Base-by-base conservation (phyloP, 2,329 filamentous ascomycete genomes). In the Aspergillus clavatus region DNA sequence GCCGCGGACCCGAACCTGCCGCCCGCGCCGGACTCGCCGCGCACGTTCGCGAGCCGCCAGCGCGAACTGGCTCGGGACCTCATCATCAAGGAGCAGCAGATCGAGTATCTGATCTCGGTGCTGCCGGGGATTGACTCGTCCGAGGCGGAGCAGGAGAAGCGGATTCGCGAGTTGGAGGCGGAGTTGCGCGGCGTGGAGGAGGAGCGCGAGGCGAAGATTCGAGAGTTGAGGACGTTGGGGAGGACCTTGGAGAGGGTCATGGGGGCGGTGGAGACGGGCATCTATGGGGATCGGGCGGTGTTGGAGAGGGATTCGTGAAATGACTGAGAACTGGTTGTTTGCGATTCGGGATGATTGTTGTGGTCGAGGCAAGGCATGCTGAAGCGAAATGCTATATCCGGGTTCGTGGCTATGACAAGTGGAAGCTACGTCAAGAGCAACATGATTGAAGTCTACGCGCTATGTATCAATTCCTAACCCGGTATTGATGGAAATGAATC, bases 1-100 rank as follows among this genome's bases (percentile, higher is more conserved):
- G 8, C 23, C 37, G 45, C 38, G 4, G 58, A 65, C 29, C 57
- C 62, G 18, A 59, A 52, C 8, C 61, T 60, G 8, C 62, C 64
- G 1, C 65, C 67, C 1, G 58, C 57, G 5, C 72, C 72, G 1
- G 71, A 73, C 48, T 61, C 68, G 0, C 66, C 70, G 6, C 53
- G 59, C 28, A 65, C 63, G 11, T 75, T 76, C 47, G 64, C 67
- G 0, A 61, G 61, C 18, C 66, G 72, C 5, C 72, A 74, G 58
- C 60, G 66, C 8, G 73, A 76, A 48, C 54, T 76, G 5, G 72
- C 72, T n/a, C 64, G 71, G 3, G 73, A 76, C 49, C 57, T 76
- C 2, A 68, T 76, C 31, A 66, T 72, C 46, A 76, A 76, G 55
- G 70, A 73, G 43, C 70, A 74, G 59, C 72, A 76, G 63, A 75